Base-by-base conservation (phyloP, 768 basidiomycete species). In the Tylopilus vinaceipallidus region DNA sequence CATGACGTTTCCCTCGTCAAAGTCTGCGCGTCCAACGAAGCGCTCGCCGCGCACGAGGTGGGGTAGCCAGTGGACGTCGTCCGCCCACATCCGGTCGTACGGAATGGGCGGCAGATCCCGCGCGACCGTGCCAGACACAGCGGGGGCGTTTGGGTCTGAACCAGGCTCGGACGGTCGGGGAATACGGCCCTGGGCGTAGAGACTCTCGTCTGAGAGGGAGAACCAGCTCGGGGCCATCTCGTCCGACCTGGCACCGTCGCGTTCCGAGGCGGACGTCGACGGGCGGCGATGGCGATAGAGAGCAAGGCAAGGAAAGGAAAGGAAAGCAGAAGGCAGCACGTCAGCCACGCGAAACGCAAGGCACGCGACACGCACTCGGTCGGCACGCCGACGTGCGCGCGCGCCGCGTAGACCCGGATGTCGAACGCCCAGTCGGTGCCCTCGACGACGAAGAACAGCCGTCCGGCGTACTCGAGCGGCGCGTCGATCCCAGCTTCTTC, bases 211-310 rank as follows among this genome's bases (percentile, higher is more conserved):
- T 9, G 63, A 54, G 53, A 54, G 58, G 49, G 75, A 68, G 62
- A 90, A 92, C 91, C 91, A 95, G 59, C 82, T 63, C 0, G 92
- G 92, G 17, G 75, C 75, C 91, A 95, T 95, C 63, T 95, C 92
- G 27, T 94, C 91, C 0, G 87, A 82, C 58, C 91, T 94, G 17
- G n/a, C n/a, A 29, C 3, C 16, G 22, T 23, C 47, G 10, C 20
- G 22, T 48, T 26, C 40, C 29, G 14, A 47, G 12, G 16, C 9
- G 9, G 14, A 10, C n/a, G 12, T 29, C n/a, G n/a, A n/a, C n/a
- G n/a, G n/a, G n/a, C n/a, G 6, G 12, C 27, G 27, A 29, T 6
- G 27, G 27, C 27, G 27, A 29, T 6, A 29, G 27, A 29, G 27
- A 29, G 27, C 27, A 29, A 29, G n/a, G 16, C 23, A 6, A 22